Evolutionary conservation across 345 rosid genomes (phyloP).

Genomic region (Microcos paniculata): DNA sequence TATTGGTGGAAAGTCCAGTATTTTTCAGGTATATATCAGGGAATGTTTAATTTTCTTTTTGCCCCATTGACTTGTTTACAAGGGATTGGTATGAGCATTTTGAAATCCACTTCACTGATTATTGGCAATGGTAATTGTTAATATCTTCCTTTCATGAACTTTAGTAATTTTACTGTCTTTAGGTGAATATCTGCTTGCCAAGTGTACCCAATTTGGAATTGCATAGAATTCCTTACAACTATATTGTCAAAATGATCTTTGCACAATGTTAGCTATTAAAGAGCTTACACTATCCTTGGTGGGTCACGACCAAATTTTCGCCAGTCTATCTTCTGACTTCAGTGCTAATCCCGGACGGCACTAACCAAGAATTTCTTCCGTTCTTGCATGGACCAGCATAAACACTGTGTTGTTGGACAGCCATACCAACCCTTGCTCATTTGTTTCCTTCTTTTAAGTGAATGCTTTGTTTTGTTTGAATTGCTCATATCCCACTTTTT

Average conservation of each 20-base stretch:
- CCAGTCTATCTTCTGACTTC: neutral
- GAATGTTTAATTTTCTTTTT: slow-evolving; percentile 2
- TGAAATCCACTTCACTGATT: neutral
- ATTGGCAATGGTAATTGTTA: neutral
- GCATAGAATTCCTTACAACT: neutral
- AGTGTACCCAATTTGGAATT: neutral
- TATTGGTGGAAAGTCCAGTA: slow-evolving; percentile 75
- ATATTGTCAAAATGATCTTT: neutral
- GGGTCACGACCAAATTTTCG: neutral
- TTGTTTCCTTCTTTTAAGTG: neutral
- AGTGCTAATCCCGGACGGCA: neutral
- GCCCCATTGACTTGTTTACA: slow-evolving; percentile 10
- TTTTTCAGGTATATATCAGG: slow-evolving; percentile 73
- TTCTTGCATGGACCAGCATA: neutral
- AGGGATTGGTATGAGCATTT: slow-evolving; percentile 5
- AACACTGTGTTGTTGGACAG: neutral
- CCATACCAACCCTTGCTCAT: neutral
- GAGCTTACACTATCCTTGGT: neutral
- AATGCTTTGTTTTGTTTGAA: slow-evolving; percentile 2
- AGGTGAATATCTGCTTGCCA: neutral
- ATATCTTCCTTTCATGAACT: neutral
- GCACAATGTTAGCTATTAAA: neutral
- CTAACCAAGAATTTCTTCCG: neutral
- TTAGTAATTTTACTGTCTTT: neutral
- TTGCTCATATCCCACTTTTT: neutral